Base-by-base conservation (phyloP, 2,329 filamentous ascomycete species). In the Xylariaceae sp. region DNA sequence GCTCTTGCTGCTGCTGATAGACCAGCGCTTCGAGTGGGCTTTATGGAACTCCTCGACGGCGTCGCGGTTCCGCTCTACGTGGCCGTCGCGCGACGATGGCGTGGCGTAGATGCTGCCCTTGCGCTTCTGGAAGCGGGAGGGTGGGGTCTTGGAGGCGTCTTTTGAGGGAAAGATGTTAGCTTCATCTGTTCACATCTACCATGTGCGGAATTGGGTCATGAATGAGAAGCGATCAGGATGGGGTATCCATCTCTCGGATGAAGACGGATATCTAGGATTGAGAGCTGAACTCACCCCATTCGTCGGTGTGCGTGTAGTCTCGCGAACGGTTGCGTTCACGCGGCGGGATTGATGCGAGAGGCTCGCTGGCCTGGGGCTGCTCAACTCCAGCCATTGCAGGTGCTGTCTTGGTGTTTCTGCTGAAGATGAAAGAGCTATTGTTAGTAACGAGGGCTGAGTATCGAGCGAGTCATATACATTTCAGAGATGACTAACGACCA, bases 31-130 rank as follows among this genome's bases (percentile, higher is more conserved):
- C 15, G 75, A 77, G 65, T 82, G 79, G 67, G 81, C 86, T 62
- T 84, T 82, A 70, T 85, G 81, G 72, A 85, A 88, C 63, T 82
- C 81, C 66, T 82, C 76, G 64, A 80, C 78, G 56, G 70, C 70
- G 59, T 72, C 70, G 54, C 82, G 81, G 70, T 84, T 85, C 60
- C 76, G 78, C 67, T 84, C 81, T 55, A 88, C 76, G 69, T 87
- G 84, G 15, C 84, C 85, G 71, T 88, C 86, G 60, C 85, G 81
- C 23, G 83, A 86, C 67, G 77, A 77, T 2, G 83, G 85, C 7
- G 86, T 88, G 51, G 84, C 82, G 70, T 85, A 87, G 73, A 88
- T 86, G 69, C 83, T 87, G 57, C 86, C 86, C 73, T 86, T 84
- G 68, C 83, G 82, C 74, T 87, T 87, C 73, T 88, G 86, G 75